phyloP scores from a whole-genome alignment of 192 early-diverging fungal genomes.

The Funneliformis geosporum region DNA sequence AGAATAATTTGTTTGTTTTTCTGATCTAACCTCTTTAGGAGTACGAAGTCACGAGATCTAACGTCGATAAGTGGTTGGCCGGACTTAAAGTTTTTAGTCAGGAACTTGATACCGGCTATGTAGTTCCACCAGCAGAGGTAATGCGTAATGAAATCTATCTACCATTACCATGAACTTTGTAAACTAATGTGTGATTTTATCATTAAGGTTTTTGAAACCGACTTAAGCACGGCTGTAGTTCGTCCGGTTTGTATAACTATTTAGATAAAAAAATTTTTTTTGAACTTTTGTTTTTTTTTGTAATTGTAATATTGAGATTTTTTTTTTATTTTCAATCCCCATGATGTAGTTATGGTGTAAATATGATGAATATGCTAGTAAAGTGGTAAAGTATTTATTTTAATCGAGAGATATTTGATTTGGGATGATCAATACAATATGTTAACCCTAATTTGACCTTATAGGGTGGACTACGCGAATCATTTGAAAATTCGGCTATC shows the following conservation, averaged over 20 bases:
- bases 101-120: constrained; percentile 18
- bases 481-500: constrained; percentile 20
- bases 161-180: background rate
- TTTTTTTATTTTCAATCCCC: too few species aligned
- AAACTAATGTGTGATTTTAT: background rate
- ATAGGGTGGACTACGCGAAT: background rate
- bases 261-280: background rate
- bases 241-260: constrained; percentile 29
- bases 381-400: background rate
- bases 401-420: background rate
- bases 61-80: constrained; percentile 25
- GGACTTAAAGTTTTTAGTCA: background rate
- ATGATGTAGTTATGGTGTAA: constrained; percentile 24
- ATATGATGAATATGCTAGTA: constrained; percentile 4
- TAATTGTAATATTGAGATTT: too few species aligned
- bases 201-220: constrained; percentile 13
- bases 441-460: background rate
- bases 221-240: constrained; percentile 25
- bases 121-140: constrained; percentile 24
- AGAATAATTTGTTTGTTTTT: background rate
- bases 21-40: constrained; percentile 11
- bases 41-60: background rate
- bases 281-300: background rate
- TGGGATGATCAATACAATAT: background rate
- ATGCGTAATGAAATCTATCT: too few species aligned